A percentile compares a stretch with the other conserved stretches of the same genome.
These are phyloP conservation scores for Aspergillus hancockii DNA, from an alignment of 495 filamentous ascomycete species.

Conservation along the genomic window DNA sequence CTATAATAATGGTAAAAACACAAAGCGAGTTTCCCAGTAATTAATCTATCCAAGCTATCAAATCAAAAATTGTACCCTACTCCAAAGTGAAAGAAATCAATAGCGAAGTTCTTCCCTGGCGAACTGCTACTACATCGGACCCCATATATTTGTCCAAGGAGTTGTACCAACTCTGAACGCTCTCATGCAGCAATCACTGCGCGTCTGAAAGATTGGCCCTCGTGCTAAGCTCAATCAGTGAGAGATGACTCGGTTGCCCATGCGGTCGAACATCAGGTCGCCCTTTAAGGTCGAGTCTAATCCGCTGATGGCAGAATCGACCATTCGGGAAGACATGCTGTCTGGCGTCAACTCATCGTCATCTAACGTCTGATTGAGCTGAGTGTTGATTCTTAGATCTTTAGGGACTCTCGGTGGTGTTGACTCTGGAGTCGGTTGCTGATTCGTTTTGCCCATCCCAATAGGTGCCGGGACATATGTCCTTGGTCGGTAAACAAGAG, in stretches of 20 bases:
- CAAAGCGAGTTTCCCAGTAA: slow-evolving; percentile 1
- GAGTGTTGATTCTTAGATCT: slow-evolving; percentile 48
- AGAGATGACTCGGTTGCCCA: slow-evolving; percentile 41
- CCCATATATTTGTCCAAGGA: neutral
- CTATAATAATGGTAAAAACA: slow-evolving; percentile 8
- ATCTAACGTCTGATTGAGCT: slow-evolving; percentile 39
- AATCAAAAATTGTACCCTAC: neutral
- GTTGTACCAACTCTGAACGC: neutral
- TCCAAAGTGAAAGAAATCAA: neutral
- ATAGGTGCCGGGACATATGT: slow-evolving; percentile 43
- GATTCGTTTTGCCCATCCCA: slow-evolving; percentile 25
- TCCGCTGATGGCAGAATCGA: slow-evolving; percentile 52
- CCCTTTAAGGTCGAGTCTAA: slow-evolving; percentile 42
- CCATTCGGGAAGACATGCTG: slow-evolving; percentile 66
- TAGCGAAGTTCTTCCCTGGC: neutral
- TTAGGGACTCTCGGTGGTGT: slow-evolving; percentile 40
- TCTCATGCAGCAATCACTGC: neutral
- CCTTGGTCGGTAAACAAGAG: slow-evolving; percentile 44
- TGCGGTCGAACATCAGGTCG: slow-evolving; percentile 45
- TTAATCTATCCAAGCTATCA: neutral
- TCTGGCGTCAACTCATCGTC: slow-evolving; percentile 63
- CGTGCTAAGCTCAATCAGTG: slow-evolving; percentile 18
- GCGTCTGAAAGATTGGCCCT: neutral
- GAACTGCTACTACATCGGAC: neutral
- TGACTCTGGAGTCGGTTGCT: slow-evolving; percentile 28